phyloP scores from a whole-genome alignment of 2,329 filamentous ascomycete genomes.

The Fusarium algeriense region DNA sequence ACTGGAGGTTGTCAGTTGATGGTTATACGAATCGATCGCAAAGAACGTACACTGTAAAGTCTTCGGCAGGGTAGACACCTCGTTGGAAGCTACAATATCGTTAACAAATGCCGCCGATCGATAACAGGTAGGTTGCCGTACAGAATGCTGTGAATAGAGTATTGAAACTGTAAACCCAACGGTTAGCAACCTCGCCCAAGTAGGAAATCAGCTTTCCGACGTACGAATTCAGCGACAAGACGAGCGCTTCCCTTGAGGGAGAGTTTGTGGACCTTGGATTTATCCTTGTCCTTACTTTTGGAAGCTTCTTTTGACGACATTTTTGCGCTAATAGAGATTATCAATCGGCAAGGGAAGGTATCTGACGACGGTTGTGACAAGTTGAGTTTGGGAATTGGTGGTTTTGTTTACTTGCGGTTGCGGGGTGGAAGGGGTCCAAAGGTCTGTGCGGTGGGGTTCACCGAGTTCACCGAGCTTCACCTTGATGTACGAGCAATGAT shows the following conservation, averaged over 20 bases:
- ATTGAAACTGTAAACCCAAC: constrained; percentile 78
- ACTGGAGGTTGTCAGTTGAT: constrained; percentile 37
- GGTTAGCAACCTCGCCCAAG: constrained; percentile 33
- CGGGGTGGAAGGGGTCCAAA: constrained; percentile 39
- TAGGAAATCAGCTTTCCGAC: constrained; percentile 56
- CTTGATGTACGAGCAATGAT: not conserved
- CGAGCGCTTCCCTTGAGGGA: constrained; percentile 87
- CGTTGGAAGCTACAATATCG: constrained; percentile 77
- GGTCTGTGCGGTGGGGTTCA: constrained; percentile 47
- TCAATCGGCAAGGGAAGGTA: not conserved
- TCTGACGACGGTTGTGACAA: not conserved
- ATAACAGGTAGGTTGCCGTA: constrained; percentile 54
- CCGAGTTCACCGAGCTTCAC: constrained; percentile 40
- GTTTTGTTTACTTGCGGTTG: constrained; percentile 49
- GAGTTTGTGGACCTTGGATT: constrained; percentile 94
- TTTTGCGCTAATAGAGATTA: not conserved
- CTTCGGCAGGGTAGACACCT: constrained; percentile 89
- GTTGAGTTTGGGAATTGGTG: constrained; percentile 11
- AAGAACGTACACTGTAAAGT: constrained; percentile 84
- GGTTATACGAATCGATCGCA: not conserved
- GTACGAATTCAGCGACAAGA: constrained; percentile 93
- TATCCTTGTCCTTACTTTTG: constrained; percentile 65
- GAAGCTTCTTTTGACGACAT: constrained; percentile 52
- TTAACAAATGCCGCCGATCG: constrained; percentile 1
- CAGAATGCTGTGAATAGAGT: constrained; percentile 97